phyloP scores from a whole-genome alignment of 2,329 filamentous ascomycete species.

The Hypocrella siamensis region DNA sequence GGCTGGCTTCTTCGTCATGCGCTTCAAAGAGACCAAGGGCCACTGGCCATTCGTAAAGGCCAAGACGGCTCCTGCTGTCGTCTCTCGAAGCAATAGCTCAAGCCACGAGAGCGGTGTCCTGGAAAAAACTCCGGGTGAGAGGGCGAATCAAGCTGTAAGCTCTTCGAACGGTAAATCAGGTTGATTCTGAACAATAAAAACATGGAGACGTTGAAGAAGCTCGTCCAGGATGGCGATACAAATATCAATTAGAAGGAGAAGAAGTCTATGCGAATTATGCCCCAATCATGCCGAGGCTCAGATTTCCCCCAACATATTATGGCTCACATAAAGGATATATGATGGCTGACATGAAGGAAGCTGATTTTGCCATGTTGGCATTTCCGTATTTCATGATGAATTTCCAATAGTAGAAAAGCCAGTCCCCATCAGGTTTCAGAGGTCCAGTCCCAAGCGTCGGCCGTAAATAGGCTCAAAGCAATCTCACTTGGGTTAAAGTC shows the following conservation, averaged over 20 bases:
- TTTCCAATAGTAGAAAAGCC: too few relatives aligned
- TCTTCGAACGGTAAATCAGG: background rate
- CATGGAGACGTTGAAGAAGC: too few relatives aligned
- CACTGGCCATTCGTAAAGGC: constrained; percentile 29
- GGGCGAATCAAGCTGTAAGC: constrained; percentile 11
- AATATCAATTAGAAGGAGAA: too few relatives aligned
- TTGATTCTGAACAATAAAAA: background rate
- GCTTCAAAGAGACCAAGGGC: constrained; percentile 46
- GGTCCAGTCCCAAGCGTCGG: constrained; percentile 44
- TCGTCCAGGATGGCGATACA: too few relatives aligned
- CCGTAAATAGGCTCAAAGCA: constrained; percentile 38
- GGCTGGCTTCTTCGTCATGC: constrained; percentile 47
- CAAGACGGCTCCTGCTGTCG: constrained; percentile 10
- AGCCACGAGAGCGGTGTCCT: constrained; percentile 10
- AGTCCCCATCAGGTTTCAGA: constrained; percentile 25
- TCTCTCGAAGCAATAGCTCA: constrained; percentile 10
- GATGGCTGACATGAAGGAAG: too few relatives aligned
- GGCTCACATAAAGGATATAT: too few relatives aligned
- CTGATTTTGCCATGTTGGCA: too few relatives aligned
- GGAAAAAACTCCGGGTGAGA: constrained; percentile 9
- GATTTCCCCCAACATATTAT: too few relatives aligned
- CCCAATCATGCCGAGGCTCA: too few relatives aligned
- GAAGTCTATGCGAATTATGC: too few relatives aligned
- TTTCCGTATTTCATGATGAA: too few relatives aligned
- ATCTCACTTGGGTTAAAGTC: constrained; percentile 33